Evolutionary conservation across 257 asterid genomes (phyloP), one percentile per base, ranked within the genome.

Genomic region (Ocimum tenuiflorum): DNA sequence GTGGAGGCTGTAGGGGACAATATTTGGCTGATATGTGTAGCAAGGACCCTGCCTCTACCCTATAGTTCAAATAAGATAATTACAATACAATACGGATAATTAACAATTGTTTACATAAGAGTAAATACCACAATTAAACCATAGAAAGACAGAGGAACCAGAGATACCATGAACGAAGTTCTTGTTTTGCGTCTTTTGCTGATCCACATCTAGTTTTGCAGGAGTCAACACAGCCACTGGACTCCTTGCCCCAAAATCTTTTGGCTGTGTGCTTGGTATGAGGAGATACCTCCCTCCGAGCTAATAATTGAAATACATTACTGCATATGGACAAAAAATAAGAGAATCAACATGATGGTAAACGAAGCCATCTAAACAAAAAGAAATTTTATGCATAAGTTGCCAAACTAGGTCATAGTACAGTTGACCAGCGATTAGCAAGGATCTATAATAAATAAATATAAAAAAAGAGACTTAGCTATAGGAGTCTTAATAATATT

Each of bases 11-110:
- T 8, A 91, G 79, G 57, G 96, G 92, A 72, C 97, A 88, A 73
- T 91, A 91, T 63, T 80, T 84, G 63, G 96, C 95, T 38, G 83
- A 75, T 79, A 91, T 73, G 81, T 86, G 86, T 22, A 77, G 85
- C 71, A 91, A 63, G 33, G 97, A 91, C 68, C 82, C 83, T 15
- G 94, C 87, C 88, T 91, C 97, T 65, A 71, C 95, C 97, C 97
- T 91, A 78, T 60, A 72, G 75, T 72, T 35, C 36, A 48, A 41
- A 57, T 63, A 23, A 35, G 15, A 67, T 54, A 5, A 67, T 18
- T 38, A 7, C 49, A 18, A 61, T 68, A 29, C 60, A 27, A 63
- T n/a, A n/a, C n/a, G n/a, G n/a, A n/a, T n/a, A n/a, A n/a, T 49
- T n/a, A 29, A 10, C 6, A 58, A 50, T 39, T 38, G 56, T 13